Evolutionary conservation across 2,329 filamentous ascomycete species (phyloP), one percentile per base, ranked within the genome.

Genomic region (Phyllosticta capitalensis): DNA sequence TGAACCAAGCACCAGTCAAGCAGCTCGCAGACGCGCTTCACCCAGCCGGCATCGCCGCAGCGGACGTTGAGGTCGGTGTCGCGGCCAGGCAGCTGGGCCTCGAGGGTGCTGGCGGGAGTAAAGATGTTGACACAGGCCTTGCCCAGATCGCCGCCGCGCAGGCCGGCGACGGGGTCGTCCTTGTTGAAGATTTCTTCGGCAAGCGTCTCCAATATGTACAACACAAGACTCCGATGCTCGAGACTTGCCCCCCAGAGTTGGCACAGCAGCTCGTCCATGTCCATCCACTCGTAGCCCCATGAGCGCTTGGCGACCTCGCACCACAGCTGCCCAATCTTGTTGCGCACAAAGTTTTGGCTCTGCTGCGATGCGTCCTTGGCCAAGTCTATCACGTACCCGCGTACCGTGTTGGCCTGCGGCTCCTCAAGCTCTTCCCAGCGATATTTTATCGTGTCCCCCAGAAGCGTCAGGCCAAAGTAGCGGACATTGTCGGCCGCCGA

Each of bases 241-340:
- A 82, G 71, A 58, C 77, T 77, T 14, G 73, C 77, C 24, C 78
- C 76, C 94, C 94, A 99, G 20, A 97, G 79, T 67, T 85, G 82
- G 52, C 92, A 83, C 59, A 99, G 81, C 68, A 89, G 81, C 63
- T 85, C 77, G 71, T 99, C 95, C 92, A 99, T 96, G 69, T 95
- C 86, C 78, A 88, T 85, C 94, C 95, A 99, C 63, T 94, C 88
- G 30, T 84, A 80, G n/a, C 82, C 90, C 94, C 94, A 99, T 69
- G 85, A 89, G 67, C 92, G 83, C 77, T 97, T 97, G 49, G 92
- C 91, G 57, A 96, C 80, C 73, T 97, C 94, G 7, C 92, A 89
- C 94, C 94, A 99, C 63, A 99, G 77, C 74, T 95, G 88, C 26
- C 90, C 90, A 33, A 94, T 87, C 76, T 99, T 99, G 79, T 95